phyloP scores from a whole-genome alignment of 2,329 filamentous ascomycete species.

The Fusarium kyushuense region DNA sequence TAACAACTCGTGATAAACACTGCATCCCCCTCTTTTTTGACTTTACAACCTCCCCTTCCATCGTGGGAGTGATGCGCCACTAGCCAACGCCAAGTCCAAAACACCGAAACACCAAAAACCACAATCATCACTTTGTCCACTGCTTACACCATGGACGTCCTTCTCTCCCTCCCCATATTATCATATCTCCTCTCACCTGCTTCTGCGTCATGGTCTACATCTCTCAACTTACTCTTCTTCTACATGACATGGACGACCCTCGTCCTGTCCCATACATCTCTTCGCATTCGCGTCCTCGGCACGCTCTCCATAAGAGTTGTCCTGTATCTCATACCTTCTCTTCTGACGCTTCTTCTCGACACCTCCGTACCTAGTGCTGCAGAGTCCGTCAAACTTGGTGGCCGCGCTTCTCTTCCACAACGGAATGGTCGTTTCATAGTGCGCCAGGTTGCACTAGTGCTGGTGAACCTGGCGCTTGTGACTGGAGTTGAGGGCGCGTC shows the following conservation, averaged over 20 bases:
- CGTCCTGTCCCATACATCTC: constrained; percentile 78
- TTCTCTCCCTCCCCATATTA: constrained; percentile 78
- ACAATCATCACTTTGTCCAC: constrained; percentile 7
- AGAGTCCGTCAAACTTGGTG: constrained; percentile 76
- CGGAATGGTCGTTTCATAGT: constrained; percentile 54
- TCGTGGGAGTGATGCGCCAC: constrained; percentile 13
- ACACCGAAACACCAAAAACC: constrained; percentile 2
- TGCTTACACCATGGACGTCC: constrained; percentile 66
- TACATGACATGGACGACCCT: constrained; percentile 91
- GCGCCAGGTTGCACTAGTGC: constrained; percentile 56
- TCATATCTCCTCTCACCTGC: constrained; percentile 74
- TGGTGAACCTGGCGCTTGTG: constrained; percentile 60
- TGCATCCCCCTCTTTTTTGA: not conserved
- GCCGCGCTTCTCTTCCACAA: constrained; percentile 61
- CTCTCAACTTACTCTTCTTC: constrained; percentile 87
- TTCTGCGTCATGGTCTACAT: constrained; percentile 78
- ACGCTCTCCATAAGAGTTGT: constrained; percentile 74
- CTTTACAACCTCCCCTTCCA: not conserved
- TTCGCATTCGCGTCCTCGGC: constrained; percentile 80
- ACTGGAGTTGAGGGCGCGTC: constrained; percentile 59
- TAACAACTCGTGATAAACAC: not conserved
- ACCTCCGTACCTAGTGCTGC: constrained; percentile 75
- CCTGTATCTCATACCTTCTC: constrained; percentile 79
- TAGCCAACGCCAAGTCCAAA: constrained; percentile 5
- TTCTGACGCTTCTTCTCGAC: constrained; percentile 80